These are phyloP conservation scores for Xerocomellus dryophilus DNA, from an alignment of 768 basidiomycete genomes.

Conservation along the genomic window DNA sequence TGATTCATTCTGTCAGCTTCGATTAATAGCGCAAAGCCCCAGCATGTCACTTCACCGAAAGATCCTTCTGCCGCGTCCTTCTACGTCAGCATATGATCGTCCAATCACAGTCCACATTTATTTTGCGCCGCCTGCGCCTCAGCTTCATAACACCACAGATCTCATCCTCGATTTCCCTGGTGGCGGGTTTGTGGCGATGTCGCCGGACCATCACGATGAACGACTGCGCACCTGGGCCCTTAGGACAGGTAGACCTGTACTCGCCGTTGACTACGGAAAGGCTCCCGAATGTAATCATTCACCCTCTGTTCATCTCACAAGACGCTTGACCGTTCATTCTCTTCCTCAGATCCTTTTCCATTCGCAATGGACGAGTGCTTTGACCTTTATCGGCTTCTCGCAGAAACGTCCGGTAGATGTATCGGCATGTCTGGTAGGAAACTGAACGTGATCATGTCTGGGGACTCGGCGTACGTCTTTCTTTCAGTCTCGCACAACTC, in stretches of 20 bases:
- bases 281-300: constrained; percentile 81
- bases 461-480: constrained; percentile 91
- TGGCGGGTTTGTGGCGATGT: constrained; percentile 96
- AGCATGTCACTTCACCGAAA: constrained; percentile 62
- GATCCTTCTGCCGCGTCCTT: constrained; percentile 80
- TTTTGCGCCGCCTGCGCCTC: constrained; percentile 65
- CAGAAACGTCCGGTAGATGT: constrained; percentile 72
- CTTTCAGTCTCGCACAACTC: not conserved
- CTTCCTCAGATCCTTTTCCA: constrained; percentile 82
- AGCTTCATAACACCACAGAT: constrained; percentile 67
- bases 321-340: not conserved
- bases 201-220: constrained; percentile 95
- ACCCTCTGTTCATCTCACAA: not conserved
- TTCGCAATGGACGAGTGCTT: constrained; percentile 95
- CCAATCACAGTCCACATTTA: constrained; percentile 84
- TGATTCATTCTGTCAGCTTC: constrained; percentile 44
- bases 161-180: constrained; percentile 92
- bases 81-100: constrained; percentile 68
- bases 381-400: constrained; percentile 80
- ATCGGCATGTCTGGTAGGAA: constrained; percentile 88
- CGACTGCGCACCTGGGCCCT: constrained; percentile 84
- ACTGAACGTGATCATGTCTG: constrained; percentile 75
- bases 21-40: constrained; percentile 54
- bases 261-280: constrained; percentile 93
- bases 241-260: constrained; percentile 70